Evolutionary conservation across 2,329 filamentous ascomycete genomes (phyloP).

Genomic region (Claviceps sp.): DNA sequence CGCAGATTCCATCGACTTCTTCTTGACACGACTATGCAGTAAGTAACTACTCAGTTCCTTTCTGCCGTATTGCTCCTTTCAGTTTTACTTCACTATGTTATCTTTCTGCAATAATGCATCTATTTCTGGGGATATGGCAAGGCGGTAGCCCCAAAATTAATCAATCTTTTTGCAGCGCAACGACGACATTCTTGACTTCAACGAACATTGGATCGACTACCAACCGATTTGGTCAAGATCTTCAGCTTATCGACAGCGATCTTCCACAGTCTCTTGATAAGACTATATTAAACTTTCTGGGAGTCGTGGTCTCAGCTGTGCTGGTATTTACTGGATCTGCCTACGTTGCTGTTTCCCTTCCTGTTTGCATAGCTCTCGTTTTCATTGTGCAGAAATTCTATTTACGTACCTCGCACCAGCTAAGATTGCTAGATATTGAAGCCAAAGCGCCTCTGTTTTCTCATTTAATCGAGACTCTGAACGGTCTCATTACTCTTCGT

Average conservation of each 20-base stretch:
- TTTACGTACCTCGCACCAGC: constrained; percentile 39
- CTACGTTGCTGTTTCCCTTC: constrained; percentile 32
- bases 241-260: constrained; percentile 23
- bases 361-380: constrained; percentile 16
- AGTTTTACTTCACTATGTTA: neutral
- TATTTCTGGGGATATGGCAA: neutral
- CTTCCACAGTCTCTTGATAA: constrained; percentile 19
- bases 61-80: neutral
- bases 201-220: constrained; percentile 22
- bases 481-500: constrained; percentile 17
- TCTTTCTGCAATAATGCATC: neutral
- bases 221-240: constrained; percentile 27
- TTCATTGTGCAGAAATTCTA: constrained; percentile 13
- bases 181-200: constrained; percentile 20
- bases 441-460: constrained; percentile 33
- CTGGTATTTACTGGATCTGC: constrained; percentile 32
- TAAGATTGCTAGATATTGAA: constrained; percentile 42
- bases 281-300: constrained; percentile 11
- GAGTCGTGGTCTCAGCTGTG: constrained; percentile 15
- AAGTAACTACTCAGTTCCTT: neutral
- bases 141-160: neutral
- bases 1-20: constrained; percentile 10
- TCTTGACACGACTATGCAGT: constrained; percentile 18
- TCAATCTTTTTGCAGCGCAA: constrained; percentile 4
- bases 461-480: constrained; percentile 25